Evolutionary conservation across 495 filamentous ascomycete genomes (phyloP).

Genomic region (Podospora pseudocomata): DNA sequence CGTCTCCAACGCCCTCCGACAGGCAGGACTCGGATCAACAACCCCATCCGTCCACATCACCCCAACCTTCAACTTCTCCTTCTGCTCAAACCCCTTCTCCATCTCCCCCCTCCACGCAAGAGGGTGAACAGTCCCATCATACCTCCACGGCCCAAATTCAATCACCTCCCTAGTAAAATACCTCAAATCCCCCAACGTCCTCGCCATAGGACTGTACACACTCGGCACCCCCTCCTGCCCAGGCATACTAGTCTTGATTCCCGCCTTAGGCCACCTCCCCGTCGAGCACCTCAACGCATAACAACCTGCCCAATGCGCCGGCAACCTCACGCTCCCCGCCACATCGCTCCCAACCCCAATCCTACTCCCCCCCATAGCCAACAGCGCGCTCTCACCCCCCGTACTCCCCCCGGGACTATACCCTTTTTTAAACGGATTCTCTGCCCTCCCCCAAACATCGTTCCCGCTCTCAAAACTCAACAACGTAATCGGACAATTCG

Average conservation of each 20-base stretch:
- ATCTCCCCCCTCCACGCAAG: slow-evolving; percentile 69
- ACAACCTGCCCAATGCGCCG: slow-evolving; percentile 88
- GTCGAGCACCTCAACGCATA: slow-evolving; percentile 90
- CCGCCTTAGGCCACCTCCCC: slow-evolving; percentile 88
- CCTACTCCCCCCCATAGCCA: slow-evolving; percentile 76
- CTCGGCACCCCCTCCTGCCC: slow-evolving; percentile 89
- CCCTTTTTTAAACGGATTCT: slow-evolving; percentile 74
- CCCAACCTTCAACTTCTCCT: slow-evolving; percentile 63
- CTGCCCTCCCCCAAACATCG: slow-evolving; percentile 79
- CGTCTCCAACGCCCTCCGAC: slow-evolving; percentile 68
- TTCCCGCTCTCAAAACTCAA: slow-evolving; percentile 91
- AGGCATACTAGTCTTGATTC: slow-evolving; percentile 83
- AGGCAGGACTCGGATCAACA: slow-evolving; percentile 83
- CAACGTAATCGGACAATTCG: slow-evolving; percentile 86
- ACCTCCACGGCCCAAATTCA: slow-evolving; percentile 85
- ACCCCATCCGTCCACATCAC: slow-evolving; percentile 80
- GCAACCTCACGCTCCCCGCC: slow-evolving; percentile 83
- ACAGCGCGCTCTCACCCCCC: slow-evolving; percentile 80
- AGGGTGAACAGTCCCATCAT: slow-evolving; percentile 83
- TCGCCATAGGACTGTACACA: slow-evolving; percentile 91
- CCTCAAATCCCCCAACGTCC: slow-evolving; percentile 76
- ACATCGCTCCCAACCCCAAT: slow-evolving; percentile 95
- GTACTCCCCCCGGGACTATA: slow-evolving; percentile 93
- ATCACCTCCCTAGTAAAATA: slow-evolving; percentile 82
- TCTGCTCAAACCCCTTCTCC: slow-evolving; percentile 53